Percentiles rank a stretch among this genome's conserved stretches.
Conservation (phyloP, 805 yeast species). For the Teunomyces barrocoloradensis region DNA sequence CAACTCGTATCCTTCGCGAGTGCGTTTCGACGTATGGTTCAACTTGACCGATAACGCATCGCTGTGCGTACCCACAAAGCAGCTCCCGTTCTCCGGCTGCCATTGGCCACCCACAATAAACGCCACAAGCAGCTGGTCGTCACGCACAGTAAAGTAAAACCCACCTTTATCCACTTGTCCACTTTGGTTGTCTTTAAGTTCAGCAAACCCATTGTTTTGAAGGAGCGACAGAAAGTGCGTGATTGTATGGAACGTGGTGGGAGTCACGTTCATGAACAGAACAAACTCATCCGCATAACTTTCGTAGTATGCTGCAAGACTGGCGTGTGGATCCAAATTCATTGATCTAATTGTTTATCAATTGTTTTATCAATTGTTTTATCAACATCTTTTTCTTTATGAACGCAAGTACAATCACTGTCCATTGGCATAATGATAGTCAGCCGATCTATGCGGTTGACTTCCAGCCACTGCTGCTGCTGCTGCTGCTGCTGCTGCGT, state of each 20-base stretch:
- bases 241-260: conserved; percentile 42
- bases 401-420: conserved; percentile 48
- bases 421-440: conserved; percentile 74
- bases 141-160: conserved; percentile 27
- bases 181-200: conserved; percentile 21
- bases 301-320: conserved; percentile 13
- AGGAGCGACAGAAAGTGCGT: conserved; percentile 22
- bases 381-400: conserved; percentile 24
- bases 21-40: conserved; percentile 26
- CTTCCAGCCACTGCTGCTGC: conserved; percentile 48
- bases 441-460: conserved; percentile 70
- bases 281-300: conserved; percentile 22
- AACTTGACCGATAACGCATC: conserved; percentile 38
- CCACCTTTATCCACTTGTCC: conserved; percentile 14
- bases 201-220: conserved; percentile 26
- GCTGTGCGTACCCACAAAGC: conserved; percentile 31
- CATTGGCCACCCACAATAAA: conserved; percentile 36
- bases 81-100: conserved; percentile 28
- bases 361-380: neutral
- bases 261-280: conserved; percentile 32
- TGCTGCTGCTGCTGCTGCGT: conserved; percentile 35
- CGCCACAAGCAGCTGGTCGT: conserved; percentile 35
- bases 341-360: neutral
- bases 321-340: neutral
- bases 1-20: conserved; percentile 31